Evolutionary conservation across 148 eudicot species (phyloP).

Genomic region (Heliosperma pusillum): DNA sequence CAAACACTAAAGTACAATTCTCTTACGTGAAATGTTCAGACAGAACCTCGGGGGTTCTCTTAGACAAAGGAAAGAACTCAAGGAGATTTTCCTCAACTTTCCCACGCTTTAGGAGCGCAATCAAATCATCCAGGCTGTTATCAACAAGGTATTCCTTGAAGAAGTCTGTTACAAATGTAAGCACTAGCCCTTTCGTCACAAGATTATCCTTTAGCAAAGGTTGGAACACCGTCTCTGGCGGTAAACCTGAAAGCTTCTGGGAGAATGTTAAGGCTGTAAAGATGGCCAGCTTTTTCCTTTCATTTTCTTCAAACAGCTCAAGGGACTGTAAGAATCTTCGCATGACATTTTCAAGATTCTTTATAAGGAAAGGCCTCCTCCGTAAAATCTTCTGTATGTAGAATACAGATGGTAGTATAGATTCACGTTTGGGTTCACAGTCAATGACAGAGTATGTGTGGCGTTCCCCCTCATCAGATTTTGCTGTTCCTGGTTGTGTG

Average conservation of each 20-base stretch:
- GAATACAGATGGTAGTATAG: conserved; percentile 76
- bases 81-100: conserved; percentile 87
- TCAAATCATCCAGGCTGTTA: conserved; percentile 91
- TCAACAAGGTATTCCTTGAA: conserved; percentile 93
- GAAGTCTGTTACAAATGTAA: conserved; percentile 85
- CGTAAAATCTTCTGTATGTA: conserved; percentile 89
- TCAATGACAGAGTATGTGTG: conserved; percentile 85
- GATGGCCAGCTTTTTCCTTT: conserved; percentile 89
- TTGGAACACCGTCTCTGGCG: conserved; percentile 95
- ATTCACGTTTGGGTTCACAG: conserved; percentile 84
- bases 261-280: conserved; percentile 96
- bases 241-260: conserved; percentile 95
- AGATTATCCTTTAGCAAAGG: conserved; percentile 96
- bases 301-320: conserved; percentile 94
- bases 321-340: conserved; percentile 90
- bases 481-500: conserved; percentile 96
- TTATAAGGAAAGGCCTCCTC: conserved; percentile 87
- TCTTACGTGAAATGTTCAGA: conserved; percentile 96
- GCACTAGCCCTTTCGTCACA: conserved; percentile 90
- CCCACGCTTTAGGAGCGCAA: conserved; percentile 80
- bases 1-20: background rate
- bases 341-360: conserved; percentile 96
- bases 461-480: conserved; percentile 98
- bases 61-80: conserved; percentile 79
- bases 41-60: conserved; percentile 74